Conservation (phyloP, 2,329 filamentous ascomycete species). For the Fusarium hostae region DNA sequence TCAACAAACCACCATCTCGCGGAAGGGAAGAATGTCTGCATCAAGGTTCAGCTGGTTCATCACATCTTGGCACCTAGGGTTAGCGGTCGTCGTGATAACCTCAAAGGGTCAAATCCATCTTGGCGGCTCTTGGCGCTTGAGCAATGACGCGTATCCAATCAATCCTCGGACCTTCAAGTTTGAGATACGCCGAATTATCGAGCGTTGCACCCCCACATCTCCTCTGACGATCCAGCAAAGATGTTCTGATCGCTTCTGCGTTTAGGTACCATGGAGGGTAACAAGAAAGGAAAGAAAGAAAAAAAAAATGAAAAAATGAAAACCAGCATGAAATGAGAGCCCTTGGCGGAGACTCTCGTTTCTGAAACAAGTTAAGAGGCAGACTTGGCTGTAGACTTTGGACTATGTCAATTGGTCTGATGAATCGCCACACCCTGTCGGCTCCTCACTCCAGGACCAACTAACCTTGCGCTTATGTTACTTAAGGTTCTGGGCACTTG, state of each 20-base stretch:
- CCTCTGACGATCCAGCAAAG: not conserved
- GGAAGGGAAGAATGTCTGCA: conserved; percentile 27
- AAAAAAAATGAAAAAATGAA: no score
- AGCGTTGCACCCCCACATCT: not conserved
- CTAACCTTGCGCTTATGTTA: conserved; percentile 38
- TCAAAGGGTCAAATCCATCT: conserved; percentile 25
- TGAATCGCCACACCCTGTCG: conserved; percentile 11
- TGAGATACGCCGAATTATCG: conserved; percentile 16
- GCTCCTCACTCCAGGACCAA: conserved; percentile 8
- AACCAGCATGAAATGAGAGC: not conserved
- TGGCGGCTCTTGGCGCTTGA: conserved; percentile 40
- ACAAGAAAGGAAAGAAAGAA: not conserved
- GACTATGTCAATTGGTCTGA: conserved; percentile 12
- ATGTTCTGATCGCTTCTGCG: conserved; percentile 12
- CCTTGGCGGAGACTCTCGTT: conserved; percentile 17
- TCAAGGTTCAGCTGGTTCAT: conserved; percentile 39
- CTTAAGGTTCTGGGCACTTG: conserved; percentile 40
- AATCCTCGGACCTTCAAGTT: conserved; percentile 1
- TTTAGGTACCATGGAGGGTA: not conserved
- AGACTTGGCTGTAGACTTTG: conserved; percentile 20
- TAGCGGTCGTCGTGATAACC: conserved; percentile 28
- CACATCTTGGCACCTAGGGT: conserved; percentile 28
- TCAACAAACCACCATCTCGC: conserved; percentile 33
- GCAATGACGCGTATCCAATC: conserved; percentile 34
- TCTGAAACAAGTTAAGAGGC: conserved; percentile 32